A percentile compares a stretch with the other conserved stretches of the same genome.
These are phyloP conservation scores for Colletotrichum salicis DNA, from an alignment of 2,329 filamentous ascomycete genomes.

Conservation along the genomic window DNA sequence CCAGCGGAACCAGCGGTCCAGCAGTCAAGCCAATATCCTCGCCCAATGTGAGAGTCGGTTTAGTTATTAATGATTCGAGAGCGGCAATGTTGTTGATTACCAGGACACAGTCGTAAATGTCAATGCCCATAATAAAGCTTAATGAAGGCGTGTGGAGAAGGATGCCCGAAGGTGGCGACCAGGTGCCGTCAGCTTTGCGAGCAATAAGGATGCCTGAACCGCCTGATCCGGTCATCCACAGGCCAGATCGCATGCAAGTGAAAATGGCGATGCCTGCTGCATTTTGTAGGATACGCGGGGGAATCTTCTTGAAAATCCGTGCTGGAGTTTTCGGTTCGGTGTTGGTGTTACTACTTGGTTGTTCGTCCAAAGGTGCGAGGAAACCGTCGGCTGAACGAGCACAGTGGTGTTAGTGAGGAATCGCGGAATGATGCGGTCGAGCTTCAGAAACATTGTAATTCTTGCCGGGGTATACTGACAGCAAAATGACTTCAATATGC, in stretches of 20 bases:
- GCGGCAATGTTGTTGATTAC: constrained; percentile 90
- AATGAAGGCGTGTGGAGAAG: constrained; percentile 89
- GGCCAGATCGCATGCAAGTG: constrained; percentile 92
- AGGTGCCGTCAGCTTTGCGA: constrained; percentile 84
- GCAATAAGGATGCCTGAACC: constrained; percentile 89
- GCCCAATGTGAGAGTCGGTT: constrained; percentile 81
- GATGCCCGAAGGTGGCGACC: constrained; percentile 92
- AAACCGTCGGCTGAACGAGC: constrained; percentile 63
- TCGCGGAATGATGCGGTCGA: not conserved
- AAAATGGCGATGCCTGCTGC: constrained; percentile 93
- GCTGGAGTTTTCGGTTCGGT: constrained; percentile 58
- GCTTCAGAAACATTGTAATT: not conserved
- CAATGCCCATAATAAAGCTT: constrained; percentile 89
- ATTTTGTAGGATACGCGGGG: constrained; percentile 84
- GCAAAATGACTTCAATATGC: constrained; percentile 91
- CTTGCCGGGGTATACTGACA: constrained; percentile 61
- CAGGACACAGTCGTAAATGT: constrained; percentile 95
- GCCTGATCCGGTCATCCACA: constrained; percentile 92
- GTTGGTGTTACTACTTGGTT: constrained; percentile 38
- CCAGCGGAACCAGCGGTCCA: constrained; percentile 75
- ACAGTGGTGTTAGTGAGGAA: constrained; percentile 30
- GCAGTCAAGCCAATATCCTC: constrained; percentile 81
- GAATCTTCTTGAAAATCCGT: constrained; percentile 82
- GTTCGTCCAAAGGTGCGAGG: constrained; percentile 56
- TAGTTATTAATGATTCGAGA: constrained; percentile 80